A percentile compares a stretch with the other conserved stretches of the same genome.
These are phyloP conservation scores for Beauveria sp. DNA, from an alignment of 2,329 filamentous ascomycete species.

Conservation along the genomic window DNA sequence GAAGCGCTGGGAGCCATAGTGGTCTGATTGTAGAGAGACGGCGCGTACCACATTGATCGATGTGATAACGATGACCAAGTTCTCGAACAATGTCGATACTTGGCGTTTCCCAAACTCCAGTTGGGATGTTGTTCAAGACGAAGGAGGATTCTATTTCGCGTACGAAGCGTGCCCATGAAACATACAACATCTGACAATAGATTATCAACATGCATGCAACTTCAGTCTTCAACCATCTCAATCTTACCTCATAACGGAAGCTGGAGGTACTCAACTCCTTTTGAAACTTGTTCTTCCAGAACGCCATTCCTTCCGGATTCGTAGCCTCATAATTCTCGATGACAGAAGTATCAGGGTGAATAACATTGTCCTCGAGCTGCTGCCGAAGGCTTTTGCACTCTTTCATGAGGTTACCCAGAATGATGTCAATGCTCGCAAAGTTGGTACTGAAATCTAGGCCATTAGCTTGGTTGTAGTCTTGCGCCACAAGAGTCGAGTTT, in stretches of 20 bases:
- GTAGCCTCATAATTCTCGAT: conserved; percentile 12
- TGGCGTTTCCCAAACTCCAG: conserved; percentile 6
- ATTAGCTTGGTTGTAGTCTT: neutral
- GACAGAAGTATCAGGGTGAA: conserved; percentile 11
- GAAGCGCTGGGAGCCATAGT: conserved; percentile 12
- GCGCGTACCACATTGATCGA: conserved; percentile 7
- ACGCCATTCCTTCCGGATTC: conserved; percentile 13
- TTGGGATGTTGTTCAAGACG: conserved; percentile 8
- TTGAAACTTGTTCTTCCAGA: conserved; percentile 14
- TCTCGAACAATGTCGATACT: conserved; percentile 10
- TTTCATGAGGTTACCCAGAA: conserved; percentile 10
- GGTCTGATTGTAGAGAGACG: conserved; percentile 9
- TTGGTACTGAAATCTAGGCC: conserved; percentile 12
- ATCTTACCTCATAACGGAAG: conserved; percentile 13
- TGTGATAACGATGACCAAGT: conserved; percentile 9
- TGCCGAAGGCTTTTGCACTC: conserved; percentile 13
- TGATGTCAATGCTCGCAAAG: conserved; percentile 13
- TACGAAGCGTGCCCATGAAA: conserved; percentile 12
- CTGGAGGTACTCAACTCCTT: conserved; percentile 11
- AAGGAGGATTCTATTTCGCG: conserved; percentile 10
- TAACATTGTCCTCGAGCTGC: conserved; percentile 11
- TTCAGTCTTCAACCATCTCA: no score
- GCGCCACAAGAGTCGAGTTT: neutral
- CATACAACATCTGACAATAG: conserved; percentile 10
- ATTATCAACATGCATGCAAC: no score